Evolutionary conservation across 2,329 filamentous ascomycete genomes (phyloP).

Genomic region (Fusarium pseudocircinatum): DNA sequence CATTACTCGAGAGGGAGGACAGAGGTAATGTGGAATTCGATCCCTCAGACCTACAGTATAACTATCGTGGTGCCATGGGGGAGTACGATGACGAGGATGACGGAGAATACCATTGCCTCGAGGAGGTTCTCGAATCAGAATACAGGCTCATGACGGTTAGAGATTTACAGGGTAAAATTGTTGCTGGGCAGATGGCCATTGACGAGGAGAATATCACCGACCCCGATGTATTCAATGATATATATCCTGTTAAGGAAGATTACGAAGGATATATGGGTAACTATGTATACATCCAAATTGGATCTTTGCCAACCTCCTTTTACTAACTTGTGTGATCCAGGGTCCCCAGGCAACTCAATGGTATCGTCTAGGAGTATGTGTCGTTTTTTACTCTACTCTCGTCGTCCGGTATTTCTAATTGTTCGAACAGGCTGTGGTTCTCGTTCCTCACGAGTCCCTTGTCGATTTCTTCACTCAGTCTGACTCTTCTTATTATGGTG

Average conservation of each 20-base stretch:
- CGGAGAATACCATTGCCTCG: slow-evolving; percentile 18
- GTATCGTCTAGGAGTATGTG: slow-evolving; percentile 37
- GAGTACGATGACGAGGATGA: slow-evolving; percentile 11
- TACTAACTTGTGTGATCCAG: neutral
- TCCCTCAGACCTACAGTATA: neutral
- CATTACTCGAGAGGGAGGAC: slow-evolving; percentile 45
- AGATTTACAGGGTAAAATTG: slow-evolving; percentile 39
- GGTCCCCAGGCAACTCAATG: slow-evolving; percentile 39
- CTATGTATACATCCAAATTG: slow-evolving; percentile 26
- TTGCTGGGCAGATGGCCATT: neutral
- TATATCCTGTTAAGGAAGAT: slow-evolving; percentile 27
- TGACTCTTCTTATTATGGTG: neutral
- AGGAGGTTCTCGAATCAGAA: slow-evolving; percentile 2
- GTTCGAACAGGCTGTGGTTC: slow-evolving; percentile 24
- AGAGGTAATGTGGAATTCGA: slow-evolving; percentile 21
- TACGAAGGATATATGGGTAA: slow-evolving; percentile 45
- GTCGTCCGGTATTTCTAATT: neutral
- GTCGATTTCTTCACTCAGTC: slow-evolving; percentile 10
- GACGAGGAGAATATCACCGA: slow-evolving; percentile 36
- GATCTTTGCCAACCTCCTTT: neutral
- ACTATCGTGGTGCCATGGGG: neutral
- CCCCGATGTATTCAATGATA: slow-evolving; percentile 28
- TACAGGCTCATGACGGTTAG: slow-evolving; percentile 41
- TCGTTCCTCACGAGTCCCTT: slow-evolving; percentile 35
- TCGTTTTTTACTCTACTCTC: no score